Percentiles rank a stretch among this genome's conserved stretches.
These are phyloP conservation scores for Cryphonectria carpinicola DNA, from an alignment of 2,329 filamentous ascomycete genomes.

Conservation along the genomic window DNA sequence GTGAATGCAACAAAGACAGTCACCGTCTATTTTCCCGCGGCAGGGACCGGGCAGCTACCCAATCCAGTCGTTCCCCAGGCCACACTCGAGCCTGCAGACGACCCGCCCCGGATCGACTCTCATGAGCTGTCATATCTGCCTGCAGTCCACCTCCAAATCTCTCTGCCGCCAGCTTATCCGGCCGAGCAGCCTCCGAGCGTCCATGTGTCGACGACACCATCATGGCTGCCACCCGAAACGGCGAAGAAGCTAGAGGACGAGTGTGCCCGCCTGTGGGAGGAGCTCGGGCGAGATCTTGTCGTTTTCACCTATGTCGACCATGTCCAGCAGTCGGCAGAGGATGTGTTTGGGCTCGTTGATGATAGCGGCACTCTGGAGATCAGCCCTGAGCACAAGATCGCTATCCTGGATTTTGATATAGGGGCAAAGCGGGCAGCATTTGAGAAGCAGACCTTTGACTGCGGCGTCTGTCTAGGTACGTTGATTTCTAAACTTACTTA, in stretches of 20 bases:
- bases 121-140: constrained; percentile 62
- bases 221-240: constrained; percentile 58
- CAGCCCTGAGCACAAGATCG: constrained; percentile 64
- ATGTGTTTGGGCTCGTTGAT: constrained; percentile 62
- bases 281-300: constrained; percentile 61
- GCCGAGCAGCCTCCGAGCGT: constrained; percentile 54
- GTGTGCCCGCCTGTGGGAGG: constrained; percentile 62
- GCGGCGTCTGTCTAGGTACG: constrained; percentile 77
- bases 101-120: constrained; percentile 43
- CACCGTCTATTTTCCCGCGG: constrained; percentile 60
- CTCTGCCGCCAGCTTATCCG: constrained; percentile 63
- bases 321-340: constrained; percentile 60
- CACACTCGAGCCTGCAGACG: constrained; percentile 25
- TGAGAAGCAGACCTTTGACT: constrained; percentile 83
- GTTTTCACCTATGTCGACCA: constrained; percentile 68
- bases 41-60: constrained; percentile 38
- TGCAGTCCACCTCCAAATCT: constrained; percentile 56
- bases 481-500: not conserved
- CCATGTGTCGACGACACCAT: constrained; percentile 55
- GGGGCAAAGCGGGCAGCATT: constrained; percentile 76
- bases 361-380: constrained; percentile 54
- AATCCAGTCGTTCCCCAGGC: constrained; percentile 30
- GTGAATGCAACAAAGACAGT: constrained; percentile 59
- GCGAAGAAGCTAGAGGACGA: constrained; percentile 56
- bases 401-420: constrained; percentile 77